Evolutionary conservation across 192 early-diverging fungal genomes (phyloP).

Genomic region (Martensiomyces pterosporus): DNA sequence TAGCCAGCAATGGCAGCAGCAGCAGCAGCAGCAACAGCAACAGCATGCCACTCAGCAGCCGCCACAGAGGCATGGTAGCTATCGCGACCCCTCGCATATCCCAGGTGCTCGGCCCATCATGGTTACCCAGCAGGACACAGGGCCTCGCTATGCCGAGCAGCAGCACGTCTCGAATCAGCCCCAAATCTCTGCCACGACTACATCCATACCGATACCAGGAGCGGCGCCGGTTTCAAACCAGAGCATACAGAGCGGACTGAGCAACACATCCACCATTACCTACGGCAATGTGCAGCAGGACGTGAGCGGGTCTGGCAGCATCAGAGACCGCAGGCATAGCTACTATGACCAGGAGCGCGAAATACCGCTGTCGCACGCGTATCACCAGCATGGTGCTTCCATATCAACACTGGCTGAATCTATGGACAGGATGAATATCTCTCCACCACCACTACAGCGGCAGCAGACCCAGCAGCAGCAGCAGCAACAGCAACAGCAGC

Average conservation of each 20-base stretch:
- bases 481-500: too few relatives aligned
- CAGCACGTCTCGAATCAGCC: too few relatives aligned
- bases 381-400: too few relatives aligned
- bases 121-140: constrained; percentile 6
- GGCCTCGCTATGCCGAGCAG: constrained; percentile 15
- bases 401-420: constrained; percentile 28
- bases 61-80: not conserved
- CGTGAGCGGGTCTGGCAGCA: not conserved
- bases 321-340: not conserved
- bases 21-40: constrained; percentile 12
- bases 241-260: too few relatives aligned
- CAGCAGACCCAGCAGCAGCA: too few relatives aligned
- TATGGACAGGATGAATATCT: too few relatives aligned
- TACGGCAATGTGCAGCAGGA: not conserved
- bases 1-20: too few relatives aligned
- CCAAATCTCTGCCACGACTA: too few relatives aligned
- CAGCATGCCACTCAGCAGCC: constrained; percentile 3
- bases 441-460: too few relatives aligned
- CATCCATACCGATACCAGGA: too few relatives aligned
- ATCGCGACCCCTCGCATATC: constrained; percentile 4
- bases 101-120: constrained; percentile 11
- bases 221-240: too few relatives aligned
- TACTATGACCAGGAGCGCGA: constrained; percentile 10
- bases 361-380: too few relatives aligned
- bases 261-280: not conserved